phyloP scores from a whole-genome alignment of 192 early-diverging fungal species.

The Geosiphon pyriformis region DNA sequence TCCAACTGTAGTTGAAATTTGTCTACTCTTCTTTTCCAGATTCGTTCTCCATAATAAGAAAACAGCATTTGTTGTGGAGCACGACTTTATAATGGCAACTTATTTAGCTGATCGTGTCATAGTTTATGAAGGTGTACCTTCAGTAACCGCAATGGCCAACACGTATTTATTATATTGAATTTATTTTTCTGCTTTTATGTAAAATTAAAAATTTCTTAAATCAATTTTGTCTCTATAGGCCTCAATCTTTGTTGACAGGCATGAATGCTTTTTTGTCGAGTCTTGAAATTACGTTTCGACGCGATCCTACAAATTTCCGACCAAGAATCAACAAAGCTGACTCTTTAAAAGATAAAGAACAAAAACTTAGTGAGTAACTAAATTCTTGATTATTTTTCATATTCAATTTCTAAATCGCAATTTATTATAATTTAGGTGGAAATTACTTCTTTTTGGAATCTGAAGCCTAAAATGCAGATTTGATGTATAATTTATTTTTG shows the following conservation, averaged over 20 bases:
- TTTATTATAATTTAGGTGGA: constrained; percentile 23
- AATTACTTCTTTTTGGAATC: constrained; percentile 50
- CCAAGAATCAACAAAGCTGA: constrained; percentile 97
- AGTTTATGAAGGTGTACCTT: constrained; percentile 91
- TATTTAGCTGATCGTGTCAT: constrained; percentile 96
- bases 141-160: constrained; percentile 73
- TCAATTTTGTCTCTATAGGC: constrained; percentile 35
- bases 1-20: no score
- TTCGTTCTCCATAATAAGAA: constrained; percentile 95
- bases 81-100: constrained; percentile 99
- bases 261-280: constrained; percentile 96
- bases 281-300: constrained; percentile 93
- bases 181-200: background rate
- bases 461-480: constrained; percentile 13
- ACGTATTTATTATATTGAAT: constrained; percentile 34
- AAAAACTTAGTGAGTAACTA: constrained; percentile 59
- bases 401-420: background rate
- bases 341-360: constrained; percentile 93
- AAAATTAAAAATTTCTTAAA: background rate
- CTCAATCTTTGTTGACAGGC: constrained; percentile 85
- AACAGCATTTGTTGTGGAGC: constrained; percentile 98
- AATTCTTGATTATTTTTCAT: background rate
- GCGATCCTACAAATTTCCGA: constrained; percentile 95
- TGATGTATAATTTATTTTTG: background rate
- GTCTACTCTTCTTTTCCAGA: background rate